Base-by-base conservation (phyloP, 306 rosid species). In the Canavalia ensiformis region DNA sequence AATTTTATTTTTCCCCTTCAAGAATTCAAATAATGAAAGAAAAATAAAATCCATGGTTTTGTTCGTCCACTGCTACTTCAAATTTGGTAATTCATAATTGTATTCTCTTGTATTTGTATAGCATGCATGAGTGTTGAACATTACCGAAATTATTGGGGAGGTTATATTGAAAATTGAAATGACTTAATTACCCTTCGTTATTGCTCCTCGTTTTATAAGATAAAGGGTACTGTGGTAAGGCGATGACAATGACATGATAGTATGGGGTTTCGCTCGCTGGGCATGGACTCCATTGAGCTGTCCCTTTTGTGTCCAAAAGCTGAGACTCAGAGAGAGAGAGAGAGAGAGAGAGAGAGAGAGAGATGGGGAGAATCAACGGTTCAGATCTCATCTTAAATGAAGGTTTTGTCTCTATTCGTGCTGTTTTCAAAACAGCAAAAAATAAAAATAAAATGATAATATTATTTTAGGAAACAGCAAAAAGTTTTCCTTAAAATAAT, bases 241-340 rank as follows among this genome's bases (percentile, higher is more conserved):
- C 7, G 4, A 2, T 28, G 85, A 70, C 71, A 80, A 78, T 67
- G 89, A 87, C 88, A 81, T 52, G 34, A 84, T 58, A 69, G 51
- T 60, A 80, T 83, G 89, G 86, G 64, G 85, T 78, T 85, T 84
- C 86, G 41, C 80, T 67, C 88, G 72, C 70, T 72, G 79, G 78
- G 84, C 86, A 81, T 82, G 91, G 81, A 82, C 54, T 78, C 70
- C 59, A 56, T 80, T 56, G 88, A 84, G 69, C 88, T 80, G 89
- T 77, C 88, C 75, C 83, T 80, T 87, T 79, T 25, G 11, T 75
- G 83, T 81, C 85, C 74, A 82, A 84, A 88, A 86, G 86, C 85
- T 74, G 89, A 76, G 60, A 46, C 74, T 46, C 34, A 4, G 50
- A 51, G 31, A 64, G 42, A 28, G 30, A 37, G 45, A 33, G 13